A percentile compares a stretch with the other conserved stretches of the same genome.
Evolutionary conservation across 495 filamentous ascomycete genomes (phyloP).

Genomic region (Hyaloscypha variabilis): DNA sequence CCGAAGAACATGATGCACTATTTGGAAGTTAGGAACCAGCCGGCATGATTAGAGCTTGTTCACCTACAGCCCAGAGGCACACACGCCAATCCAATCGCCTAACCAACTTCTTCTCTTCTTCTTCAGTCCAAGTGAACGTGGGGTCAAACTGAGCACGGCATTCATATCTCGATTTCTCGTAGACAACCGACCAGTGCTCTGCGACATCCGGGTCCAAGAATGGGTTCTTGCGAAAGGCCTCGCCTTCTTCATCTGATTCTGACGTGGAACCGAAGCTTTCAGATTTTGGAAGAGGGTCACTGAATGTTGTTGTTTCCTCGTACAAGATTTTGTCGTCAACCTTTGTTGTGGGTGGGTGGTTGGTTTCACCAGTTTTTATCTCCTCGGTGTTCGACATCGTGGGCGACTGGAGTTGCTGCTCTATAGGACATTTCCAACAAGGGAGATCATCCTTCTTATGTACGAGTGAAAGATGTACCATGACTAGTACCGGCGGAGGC

Average conservation of each 20-base stretch:
- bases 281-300: background rate
- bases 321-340: constrained; percentile 10
- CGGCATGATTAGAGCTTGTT: too few species aligned
- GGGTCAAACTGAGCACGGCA: constrained; percentile 75
- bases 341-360: background rate
- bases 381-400: too few species aligned
- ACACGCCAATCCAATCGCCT: constrained; percentile 51
- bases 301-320: constrained; percentile 13
- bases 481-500: too few species aligned
- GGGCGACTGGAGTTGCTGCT: too few species aligned
- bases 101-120: constrained; percentile 69
- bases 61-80: too few species aligned
- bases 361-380: too few species aligned
- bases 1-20: constrained; percentile 70
- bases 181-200: constrained; percentile 14
- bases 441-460: too few species aligned
- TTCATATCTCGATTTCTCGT: constrained; percentile 52
- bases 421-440: too few species aligned
- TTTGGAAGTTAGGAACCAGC: too few species aligned
- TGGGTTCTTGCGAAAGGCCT: background rate
- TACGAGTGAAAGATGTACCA: too few species aligned
- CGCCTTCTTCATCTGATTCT: constrained; percentile 23
- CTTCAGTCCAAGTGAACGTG: constrained; percentile 66
- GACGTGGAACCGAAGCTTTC: background rate
- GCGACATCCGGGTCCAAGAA: constrained; percentile 30